These are phyloP conservation scores for Pyricularia sp. DNA, from an alignment of 2,329 filamentous ascomycete species.

Conservation along the genomic window DNA sequence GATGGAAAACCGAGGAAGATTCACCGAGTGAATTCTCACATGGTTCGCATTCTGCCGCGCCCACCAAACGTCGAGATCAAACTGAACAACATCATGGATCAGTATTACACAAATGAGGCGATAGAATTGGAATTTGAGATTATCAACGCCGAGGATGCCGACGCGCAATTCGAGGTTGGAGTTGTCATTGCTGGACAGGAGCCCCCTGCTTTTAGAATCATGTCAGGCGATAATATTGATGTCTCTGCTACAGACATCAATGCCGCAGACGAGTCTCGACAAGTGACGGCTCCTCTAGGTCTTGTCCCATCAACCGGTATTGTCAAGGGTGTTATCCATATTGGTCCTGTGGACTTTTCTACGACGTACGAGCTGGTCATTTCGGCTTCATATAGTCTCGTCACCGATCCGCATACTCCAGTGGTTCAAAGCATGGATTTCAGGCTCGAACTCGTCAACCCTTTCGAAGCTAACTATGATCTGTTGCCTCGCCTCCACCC, in stretches of 20 bases:
- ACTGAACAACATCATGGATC: constrained; percentile 45
- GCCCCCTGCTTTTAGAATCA: constrained; percentile 32
- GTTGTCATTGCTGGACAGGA: constrained; percentile 50
- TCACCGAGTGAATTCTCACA: constrained; percentile 34
- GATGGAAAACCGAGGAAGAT: constrained; percentile 30
- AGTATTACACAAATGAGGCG: constrained; percentile 77
- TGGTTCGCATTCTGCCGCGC: constrained; percentile 66
- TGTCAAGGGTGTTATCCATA: constrained; percentile 29
- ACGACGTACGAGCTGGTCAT: constrained; percentile 56
- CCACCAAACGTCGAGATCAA: constrained; percentile 81
- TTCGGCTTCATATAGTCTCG: constrained; percentile 63
- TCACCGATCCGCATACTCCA: constrained; percentile 66
- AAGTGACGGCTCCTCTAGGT: constrained; percentile 29
- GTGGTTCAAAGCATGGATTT: constrained; percentile 61
- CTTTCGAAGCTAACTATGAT: constrained; percentile 88
- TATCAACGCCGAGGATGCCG: constrained; percentile 71
- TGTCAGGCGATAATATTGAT: constrained; percentile 15
- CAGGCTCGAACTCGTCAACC: constrained; percentile 60
- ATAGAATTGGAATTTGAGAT: constrained; percentile 58
- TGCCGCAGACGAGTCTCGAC: constrained; percentile 11
- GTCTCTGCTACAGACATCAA: neutral
- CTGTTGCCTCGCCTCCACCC: constrained; percentile 66
- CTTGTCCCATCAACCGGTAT: constrained; percentile 33
- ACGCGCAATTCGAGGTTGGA: constrained; percentile 59
- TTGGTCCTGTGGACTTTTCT: constrained; percentile 35